These are phyloP conservation scores for Gymnopilus dilepis DNA, from an alignment of 768 basidiomycete genomes.

Conservation along the genomic window DNA sequence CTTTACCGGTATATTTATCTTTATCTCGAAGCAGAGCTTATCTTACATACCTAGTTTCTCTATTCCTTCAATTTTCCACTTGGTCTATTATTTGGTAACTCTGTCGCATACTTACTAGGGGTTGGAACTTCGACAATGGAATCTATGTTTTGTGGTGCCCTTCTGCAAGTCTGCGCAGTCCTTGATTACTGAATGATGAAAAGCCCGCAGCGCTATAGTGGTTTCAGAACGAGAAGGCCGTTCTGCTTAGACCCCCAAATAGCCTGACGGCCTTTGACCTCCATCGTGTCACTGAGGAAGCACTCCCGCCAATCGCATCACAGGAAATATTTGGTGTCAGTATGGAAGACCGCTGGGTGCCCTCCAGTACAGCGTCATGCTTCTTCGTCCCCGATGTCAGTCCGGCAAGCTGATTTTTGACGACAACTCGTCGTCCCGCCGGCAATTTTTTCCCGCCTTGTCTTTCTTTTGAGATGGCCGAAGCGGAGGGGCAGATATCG, in stretches of 20 bases:
- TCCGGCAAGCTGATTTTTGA: too few relatives aligned
- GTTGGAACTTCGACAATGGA: neutral
- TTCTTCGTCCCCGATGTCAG: neutral
- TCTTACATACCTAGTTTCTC: slow-evolving; percentile 3
- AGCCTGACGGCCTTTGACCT: neutral
- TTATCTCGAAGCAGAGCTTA: slow-evolving; percentile 3
- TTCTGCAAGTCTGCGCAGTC: too few relatives aligned
- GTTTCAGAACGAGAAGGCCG: too few relatives aligned
- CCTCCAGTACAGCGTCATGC: neutral
- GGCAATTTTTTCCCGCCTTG: too few relatives aligned
- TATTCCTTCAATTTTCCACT: neutral
- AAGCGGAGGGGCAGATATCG: too few relatives aligned
- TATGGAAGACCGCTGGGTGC: too few relatives aligned
- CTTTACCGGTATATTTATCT: neutral
- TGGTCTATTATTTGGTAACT: neutral
- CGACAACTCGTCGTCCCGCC: too few relatives aligned
- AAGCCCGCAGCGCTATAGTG: too few relatives aligned
- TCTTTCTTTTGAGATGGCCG: neutral
- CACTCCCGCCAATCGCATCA: neutral
- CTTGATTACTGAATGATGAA: too few relatives aligned
- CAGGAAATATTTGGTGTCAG: too few relatives aligned
- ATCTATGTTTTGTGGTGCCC: neutral
- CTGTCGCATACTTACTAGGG: neutral
- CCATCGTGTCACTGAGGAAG: neutral
- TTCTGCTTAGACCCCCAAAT: too few relatives aligned